Conservation (phyloP, 2,329 filamentous ascomycete genomes). For the Paraconiothyrium brasiliense region DNA sequence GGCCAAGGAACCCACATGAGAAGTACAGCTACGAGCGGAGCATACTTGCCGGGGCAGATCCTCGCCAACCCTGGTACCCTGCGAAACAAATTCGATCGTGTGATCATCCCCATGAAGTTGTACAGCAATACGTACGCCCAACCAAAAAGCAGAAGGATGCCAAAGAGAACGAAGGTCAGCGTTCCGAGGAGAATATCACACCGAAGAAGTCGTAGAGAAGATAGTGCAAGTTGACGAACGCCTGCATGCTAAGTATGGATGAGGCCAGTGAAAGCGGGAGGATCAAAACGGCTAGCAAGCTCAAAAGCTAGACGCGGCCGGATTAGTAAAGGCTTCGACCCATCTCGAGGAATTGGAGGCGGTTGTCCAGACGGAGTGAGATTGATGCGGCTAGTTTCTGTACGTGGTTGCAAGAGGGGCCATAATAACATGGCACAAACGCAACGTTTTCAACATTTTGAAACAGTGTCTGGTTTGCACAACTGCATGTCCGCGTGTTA, state of each 20-base stretch:
- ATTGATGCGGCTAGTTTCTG: background rate
- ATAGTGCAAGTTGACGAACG: constrained; percentile 11
- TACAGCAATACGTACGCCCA: background rate
- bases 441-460: too few species aligned
- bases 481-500: too few species aligned
- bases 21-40: background rate
- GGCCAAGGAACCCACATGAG: background rate
- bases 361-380: background rate
- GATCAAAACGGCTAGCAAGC: constrained; percentile 13
- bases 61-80: background rate
- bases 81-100: background rate
- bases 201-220: constrained; percentile 22
- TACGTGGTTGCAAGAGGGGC: too few species aligned
- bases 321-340: background rate
- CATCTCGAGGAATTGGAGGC: background rate
- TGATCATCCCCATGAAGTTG: background rate
- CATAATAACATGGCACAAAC: too few species aligned
- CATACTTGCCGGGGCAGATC: background rate
- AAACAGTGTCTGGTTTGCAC: too few species aligned
- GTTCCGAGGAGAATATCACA: constrained; percentile 16
- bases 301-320: background rate
- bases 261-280: constrained; percentile 13
- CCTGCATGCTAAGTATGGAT: constrained; percentile 17
- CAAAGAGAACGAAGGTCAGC: constrained; percentile 5
- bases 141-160: background rate